Evolutionary conservation across 371 early-diverging fungal genomes (phyloP).

Genomic region (Mortierella sp.): DNA sequence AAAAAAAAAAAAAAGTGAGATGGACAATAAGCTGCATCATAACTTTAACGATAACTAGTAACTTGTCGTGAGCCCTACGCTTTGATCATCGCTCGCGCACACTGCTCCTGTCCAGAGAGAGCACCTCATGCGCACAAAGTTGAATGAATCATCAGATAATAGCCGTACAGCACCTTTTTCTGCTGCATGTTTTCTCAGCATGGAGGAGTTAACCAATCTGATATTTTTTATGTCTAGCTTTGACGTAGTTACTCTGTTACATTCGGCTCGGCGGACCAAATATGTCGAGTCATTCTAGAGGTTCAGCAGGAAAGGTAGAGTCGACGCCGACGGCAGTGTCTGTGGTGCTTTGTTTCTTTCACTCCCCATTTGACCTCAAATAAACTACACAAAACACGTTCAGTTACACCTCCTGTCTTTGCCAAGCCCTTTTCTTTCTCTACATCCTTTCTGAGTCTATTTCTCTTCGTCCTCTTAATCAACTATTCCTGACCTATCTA

Average conservation of each 20-base stretch:
- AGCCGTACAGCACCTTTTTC: background rate
- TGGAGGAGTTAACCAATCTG: no score
- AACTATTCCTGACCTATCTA: no score
- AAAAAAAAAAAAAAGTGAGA: background rate
- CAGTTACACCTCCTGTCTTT: no score
- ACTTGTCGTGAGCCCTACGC: conserved; percentile 2
- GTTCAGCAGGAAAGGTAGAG: background rate
- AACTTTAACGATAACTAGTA: conserved; percentile 4
- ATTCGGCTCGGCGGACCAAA: background rate
- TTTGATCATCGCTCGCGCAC: background rate
- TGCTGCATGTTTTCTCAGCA: conserved; percentile 1
- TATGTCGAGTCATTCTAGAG: background rate
- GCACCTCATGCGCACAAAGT: background rate
- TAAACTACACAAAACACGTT: no score
- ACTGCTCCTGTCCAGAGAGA: conserved; percentile 4
- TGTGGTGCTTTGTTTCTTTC: conserved; percentile 5
- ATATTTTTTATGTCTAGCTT: background rate
- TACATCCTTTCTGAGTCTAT: no score
- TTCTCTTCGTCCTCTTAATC: no score
- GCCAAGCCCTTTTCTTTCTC: no score
- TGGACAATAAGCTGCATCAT: background rate
- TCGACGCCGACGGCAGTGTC: background rate
- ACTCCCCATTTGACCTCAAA: no score
- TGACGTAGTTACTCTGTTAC: conserved; percentile 1
- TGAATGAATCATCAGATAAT: conserved; percentile 3